Evolutionary conservation across 352 stramenopile species (phyloP).

Genomic region (Phytophthora idaei): DNA sequence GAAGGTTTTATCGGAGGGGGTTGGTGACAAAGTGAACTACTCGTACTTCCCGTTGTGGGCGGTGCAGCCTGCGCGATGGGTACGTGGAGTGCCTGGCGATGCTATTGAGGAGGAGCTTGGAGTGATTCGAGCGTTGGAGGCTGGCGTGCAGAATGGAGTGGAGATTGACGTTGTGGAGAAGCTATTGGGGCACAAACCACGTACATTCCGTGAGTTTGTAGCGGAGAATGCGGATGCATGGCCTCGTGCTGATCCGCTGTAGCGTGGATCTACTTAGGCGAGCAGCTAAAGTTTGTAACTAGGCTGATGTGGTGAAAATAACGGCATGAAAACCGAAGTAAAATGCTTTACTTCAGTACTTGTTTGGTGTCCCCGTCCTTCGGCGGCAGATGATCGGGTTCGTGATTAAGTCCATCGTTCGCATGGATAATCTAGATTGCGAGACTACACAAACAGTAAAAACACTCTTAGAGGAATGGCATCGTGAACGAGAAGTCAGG

Average conservation of each 20-base stretch:
- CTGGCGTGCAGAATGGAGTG: conserved; percentile 44
- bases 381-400: too few species aligned
- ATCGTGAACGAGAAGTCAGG: too few species aligned
- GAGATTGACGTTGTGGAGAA: conserved; percentile 37
- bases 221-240: conserved; percentile 48
- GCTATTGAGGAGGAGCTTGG: conserved; percentile 63
- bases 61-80: conserved; percentile 75
- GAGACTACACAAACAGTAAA: too few species aligned
- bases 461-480: too few species aligned
- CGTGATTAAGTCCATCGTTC: too few species aligned
- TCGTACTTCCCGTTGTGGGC: conserved; percentile 78
- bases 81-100: conserved; percentile 66
- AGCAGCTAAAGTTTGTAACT: too few species aligned
- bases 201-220: conserved; percentile 56
- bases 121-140: conserved; percentile 50
- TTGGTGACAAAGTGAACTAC: conserved; percentile 55
- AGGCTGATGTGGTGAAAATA: too few species aligned
- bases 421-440: too few species aligned
- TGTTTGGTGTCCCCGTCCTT: too few species aligned
- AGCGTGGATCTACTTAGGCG: neutral
- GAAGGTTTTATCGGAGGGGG: conserved; percentile 42
- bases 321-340: too few species aligned
- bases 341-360: too few species aligned
- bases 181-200: conserved; percentile 42
- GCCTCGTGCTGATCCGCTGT: conserved; percentile 29